phyloP scores from a whole-genome alignment of 805 yeast genomes.

The Saturnispora diversa region DNA sequence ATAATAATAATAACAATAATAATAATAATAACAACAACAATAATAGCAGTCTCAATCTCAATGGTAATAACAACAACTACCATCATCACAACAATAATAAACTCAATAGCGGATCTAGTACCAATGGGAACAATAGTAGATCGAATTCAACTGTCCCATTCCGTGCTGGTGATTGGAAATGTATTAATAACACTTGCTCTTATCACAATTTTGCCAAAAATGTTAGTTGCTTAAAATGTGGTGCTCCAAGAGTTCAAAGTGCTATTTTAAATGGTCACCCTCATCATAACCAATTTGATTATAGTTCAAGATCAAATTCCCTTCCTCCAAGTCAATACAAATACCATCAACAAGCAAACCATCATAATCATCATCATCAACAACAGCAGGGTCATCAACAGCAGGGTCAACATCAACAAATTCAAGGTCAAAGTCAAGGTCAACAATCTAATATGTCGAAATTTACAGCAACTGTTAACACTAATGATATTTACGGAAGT shows the following conservation, averaged over 20 bases:
- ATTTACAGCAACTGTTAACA: not conserved
- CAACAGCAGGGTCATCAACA: slow-evolving; percentile 1
- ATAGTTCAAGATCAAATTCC: slow-evolving; percentile 14
- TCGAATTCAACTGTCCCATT: slow-evolving; percentile 62
- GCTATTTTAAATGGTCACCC: slow-evolving; percentile 27
- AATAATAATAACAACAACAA: slow-evolving; percentile 13
- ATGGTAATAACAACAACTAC: slow-evolving; percentile 10
- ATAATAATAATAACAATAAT: slow-evolving; percentile 16
- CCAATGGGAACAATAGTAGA: slow-evolving; percentile 20
- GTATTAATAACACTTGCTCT: slow-evolving; percentile 66
- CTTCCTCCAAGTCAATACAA: slow-evolving; percentile 10
- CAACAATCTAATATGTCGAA: no score
- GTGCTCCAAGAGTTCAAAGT: slow-evolving; percentile 50
- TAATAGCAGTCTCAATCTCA: not conserved
- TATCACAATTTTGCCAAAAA: slow-evolving; percentile 93
- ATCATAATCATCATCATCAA: not conserved
- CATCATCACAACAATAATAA: slow-evolving; percentile 15
- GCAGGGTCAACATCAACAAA: slow-evolving; percentile 3
- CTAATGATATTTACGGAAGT: not conserved
- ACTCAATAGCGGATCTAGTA: slow-evolving; percentile 15
- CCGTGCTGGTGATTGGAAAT: slow-evolving; percentile 96
- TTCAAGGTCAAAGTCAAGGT: not conserved
- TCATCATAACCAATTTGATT: slow-evolving; percentile 19
- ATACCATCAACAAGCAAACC: slow-evolving; percentile 3
- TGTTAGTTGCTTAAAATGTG: slow-evolving; percentile 79